Evolutionary conservation across 2,329 filamentous ascomycete genomes (phyloP).

Genomic region (Diplodia corticola): DNA sequence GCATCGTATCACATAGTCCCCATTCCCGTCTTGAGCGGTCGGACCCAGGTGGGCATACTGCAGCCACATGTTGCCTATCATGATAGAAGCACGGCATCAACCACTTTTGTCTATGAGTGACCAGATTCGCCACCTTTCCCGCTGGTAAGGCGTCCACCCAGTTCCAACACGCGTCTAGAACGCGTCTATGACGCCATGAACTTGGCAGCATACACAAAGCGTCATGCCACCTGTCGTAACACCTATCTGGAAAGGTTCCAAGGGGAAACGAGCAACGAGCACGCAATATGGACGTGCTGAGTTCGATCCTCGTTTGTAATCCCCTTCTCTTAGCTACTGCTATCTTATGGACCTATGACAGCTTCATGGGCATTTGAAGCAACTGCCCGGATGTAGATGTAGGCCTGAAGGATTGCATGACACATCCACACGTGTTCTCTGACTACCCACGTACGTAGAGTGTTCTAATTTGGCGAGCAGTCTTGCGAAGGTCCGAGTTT

Average conservation of each 20-base stretch:
- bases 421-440: no score
- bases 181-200: not conserved
- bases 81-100: not conserved
- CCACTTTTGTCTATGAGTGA: not conserved
- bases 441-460: no score
- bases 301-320: not conserved
- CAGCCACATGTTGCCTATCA: not conserved
- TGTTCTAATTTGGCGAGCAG: no score
- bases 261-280: not conserved
- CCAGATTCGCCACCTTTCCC: not conserved
- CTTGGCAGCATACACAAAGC: not conserved
- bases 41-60: not conserved
- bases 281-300: not conserved
- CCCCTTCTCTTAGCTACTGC: not conserved
- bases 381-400: not conserved
- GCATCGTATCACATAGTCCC: not conserved
- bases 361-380: no score
- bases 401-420: no score
- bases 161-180: not conserved
- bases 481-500: no score
- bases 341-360: not conserved
- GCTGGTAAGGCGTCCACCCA: not conserved
- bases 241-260: not conserved
- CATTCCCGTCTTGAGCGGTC: not conserved
- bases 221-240: not conserved